Evolutionary conservation across 768 basidiomycete genomes (phyloP).

Genomic region (Ramaria rubella): DNA sequence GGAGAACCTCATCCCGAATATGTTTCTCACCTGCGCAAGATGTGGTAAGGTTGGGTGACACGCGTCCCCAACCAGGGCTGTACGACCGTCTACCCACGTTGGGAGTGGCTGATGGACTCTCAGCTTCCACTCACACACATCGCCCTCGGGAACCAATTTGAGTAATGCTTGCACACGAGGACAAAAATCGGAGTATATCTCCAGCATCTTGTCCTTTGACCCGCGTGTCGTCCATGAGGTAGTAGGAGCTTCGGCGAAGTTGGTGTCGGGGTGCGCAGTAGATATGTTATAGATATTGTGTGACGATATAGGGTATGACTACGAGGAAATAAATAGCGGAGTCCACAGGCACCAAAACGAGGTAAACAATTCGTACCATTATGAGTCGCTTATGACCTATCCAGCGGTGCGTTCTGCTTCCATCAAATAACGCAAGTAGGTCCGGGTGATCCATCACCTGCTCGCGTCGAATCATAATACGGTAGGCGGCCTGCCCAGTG

Average conservation of each 20-base stretch:
- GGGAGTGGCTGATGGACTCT: slow-evolving; percentile 31
- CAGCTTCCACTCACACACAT: slow-evolving; percentile 36
- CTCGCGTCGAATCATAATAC: slow-evolving; percentile 28
- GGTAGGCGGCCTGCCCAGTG: slow-evolving; percentile 36
- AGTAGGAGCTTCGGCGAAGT: slow-evolving; percentile 28
- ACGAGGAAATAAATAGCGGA: background rate
- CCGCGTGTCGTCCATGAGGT: slow-evolving; percentile 30
- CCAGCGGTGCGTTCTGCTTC: slow-evolving; percentile 29
- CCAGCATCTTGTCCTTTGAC: slow-evolving; percentile 29
- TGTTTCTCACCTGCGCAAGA: slow-evolving; percentile 17
- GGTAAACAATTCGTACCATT: slow-evolving; percentile 18
- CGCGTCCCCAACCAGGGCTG: slow-evolving; percentile 32
- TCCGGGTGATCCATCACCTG: slow-evolving; percentile 29
- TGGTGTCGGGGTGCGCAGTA: slow-evolving; percentile 31
- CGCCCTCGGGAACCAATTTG: slow-evolving; percentile 27
- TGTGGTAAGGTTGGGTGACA: slow-evolving; percentile 32
- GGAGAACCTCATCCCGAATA: too few species aligned
- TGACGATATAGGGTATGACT: slow-evolving; percentile 32
- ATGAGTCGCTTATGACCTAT: slow-evolving; percentile 31
- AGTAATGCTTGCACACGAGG: slow-evolving; percentile 30
- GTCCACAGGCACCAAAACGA: background rate
- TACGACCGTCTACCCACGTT: slow-evolving; percentile 31
- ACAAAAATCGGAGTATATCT: slow-evolving; percentile 30
- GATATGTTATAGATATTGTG: slow-evolving; percentile 33
- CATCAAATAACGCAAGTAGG: slow-evolving; percentile 27